Base-by-base conservation (phyloP, 2,329 filamentous ascomycete species). In the Xylariaceae sp. region DNA sequence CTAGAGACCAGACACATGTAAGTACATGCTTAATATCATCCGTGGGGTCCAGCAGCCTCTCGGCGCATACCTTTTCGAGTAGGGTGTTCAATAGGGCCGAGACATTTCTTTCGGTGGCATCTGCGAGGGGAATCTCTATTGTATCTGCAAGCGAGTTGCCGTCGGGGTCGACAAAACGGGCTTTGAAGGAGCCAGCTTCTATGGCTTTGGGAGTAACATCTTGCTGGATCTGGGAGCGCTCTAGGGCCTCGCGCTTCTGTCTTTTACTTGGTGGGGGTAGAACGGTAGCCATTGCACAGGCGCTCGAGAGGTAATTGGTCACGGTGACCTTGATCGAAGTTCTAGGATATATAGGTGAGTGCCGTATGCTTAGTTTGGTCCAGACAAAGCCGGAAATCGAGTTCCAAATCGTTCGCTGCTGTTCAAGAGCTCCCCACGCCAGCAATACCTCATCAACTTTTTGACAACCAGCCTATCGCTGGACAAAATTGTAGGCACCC, bases 31-130 rank as follows among this genome's bases (percentile, higher is more conserved):
- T 1, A 16, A 16, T 33, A 47, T 28, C 7, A 3, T 31, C 6
- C 16, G 14, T 19, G 13, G 12, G 17, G 12, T 13, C 31, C 1
- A 41, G 34, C 13, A 33, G 13, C 13, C 19, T 13, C n/a, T 34
- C 28, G 45, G 34, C 50, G 66, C 76, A 60, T 77, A 88, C 86
- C 75, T 87, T 83, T 64, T 86, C 88, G 68, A 96, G 81, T 40
- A 97, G 74, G 2, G 88, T 90, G 69, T 97, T 97, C 50, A 96
- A 72, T 0, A 97, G 78, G 10, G 92, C 81, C 48, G 94, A 93
- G 3, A 97, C 80, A 62, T 97, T 96, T 75, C 90, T 93, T 56
- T 94, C 89, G 7, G 83, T 88, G 2, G 93, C 88, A 74, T 97
- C 88, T 51, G 87, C 87, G 31, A 97, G 82, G 12, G 90, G 87